A percentile compares a stretch with the other conserved stretches of the same genome.
Evolutionary conservation across 805 yeast genomes (phyloP).

Genomic region (Metschnikowia sp.): DNA sequence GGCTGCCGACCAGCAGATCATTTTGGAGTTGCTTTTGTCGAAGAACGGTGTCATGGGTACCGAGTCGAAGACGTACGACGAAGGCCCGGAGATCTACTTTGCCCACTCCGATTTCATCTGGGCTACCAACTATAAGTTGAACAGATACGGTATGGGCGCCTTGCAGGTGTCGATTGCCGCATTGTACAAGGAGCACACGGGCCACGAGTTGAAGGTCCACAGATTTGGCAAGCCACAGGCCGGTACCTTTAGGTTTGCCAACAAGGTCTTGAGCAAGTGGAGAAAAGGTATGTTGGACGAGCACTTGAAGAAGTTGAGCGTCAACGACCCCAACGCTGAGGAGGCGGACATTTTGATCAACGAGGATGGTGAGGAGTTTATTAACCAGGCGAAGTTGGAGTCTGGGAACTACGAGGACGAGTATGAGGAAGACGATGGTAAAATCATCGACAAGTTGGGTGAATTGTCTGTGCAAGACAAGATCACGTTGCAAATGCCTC

Average conservation of each 20-base stretch:
- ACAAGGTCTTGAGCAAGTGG: slow-evolving; percentile 73
- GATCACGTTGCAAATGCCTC: slow-evolving; percentile 61
- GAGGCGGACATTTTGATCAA: slow-evolving; percentile 42
- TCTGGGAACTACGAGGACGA: slow-evolving; percentile 28
- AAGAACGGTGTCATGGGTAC: slow-evolving; percentile 86
- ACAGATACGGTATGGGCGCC: slow-evolving; percentile 94
- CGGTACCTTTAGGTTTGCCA: slow-evolving; percentile 82
- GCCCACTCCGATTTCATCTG: slow-evolving; percentile 92
- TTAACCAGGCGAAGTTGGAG: slow-evolving; percentile 42
- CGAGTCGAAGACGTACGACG: slow-evolving; percentile 60
- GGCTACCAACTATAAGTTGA: slow-evolving; percentile 82
- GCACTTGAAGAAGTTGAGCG: slow-evolving; percentile 55
- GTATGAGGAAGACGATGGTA: slow-evolving; percentile 30
- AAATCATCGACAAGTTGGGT: slow-evolving; percentile 22
- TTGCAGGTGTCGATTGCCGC: slow-evolving; percentile 86
- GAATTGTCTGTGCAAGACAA: slow-evolving; percentile 29
- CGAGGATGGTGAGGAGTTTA: slow-evolving; percentile 43
- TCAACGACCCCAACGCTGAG: slow-evolving; percentile 41
- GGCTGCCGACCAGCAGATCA: slow-evolving; percentile 92
- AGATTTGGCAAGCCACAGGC: slow-evolving; percentile 89
- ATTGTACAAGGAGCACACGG: slow-evolving; percentile 79
- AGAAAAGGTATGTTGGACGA: slow-evolving; percentile 73
- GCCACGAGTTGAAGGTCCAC: slow-evolving; percentile 72
- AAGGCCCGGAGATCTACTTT: slow-evolving; percentile 80
- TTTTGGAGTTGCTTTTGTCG: slow-evolving; percentile 73